phyloP scores from a whole-genome alignment of 2,329 filamentous ascomycete species.

The Ophiostoma fasciatum region DNA sequence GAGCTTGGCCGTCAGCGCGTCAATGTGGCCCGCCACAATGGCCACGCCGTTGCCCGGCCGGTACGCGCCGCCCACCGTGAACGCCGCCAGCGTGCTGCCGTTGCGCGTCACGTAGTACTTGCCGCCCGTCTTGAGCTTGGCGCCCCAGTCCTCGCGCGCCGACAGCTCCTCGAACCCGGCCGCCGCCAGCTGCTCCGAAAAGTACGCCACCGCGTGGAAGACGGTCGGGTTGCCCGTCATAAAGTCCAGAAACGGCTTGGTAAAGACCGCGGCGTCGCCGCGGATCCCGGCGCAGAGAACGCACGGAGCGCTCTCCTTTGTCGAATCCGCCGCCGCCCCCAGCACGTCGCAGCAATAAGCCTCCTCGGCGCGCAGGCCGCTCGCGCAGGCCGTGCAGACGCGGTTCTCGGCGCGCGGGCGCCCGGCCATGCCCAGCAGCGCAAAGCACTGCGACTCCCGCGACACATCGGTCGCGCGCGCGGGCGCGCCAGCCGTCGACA shows the following conservation, averaged over 20 bases:
- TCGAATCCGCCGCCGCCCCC: background rate
- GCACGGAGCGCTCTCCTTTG: constrained; percentile 17
- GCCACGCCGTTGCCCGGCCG: constrained; percentile 22
- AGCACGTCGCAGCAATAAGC: constrained; percentile 4
- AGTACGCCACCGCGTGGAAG: constrained; percentile 75
- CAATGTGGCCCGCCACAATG: constrained; percentile 72
- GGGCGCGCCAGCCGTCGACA: background rate
- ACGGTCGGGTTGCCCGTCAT: constrained; percentile 84
- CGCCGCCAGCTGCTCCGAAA: constrained; percentile 55
- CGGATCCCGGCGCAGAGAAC: constrained; percentile 24
- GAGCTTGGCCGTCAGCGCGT: constrained; percentile 76
- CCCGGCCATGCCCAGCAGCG: constrained; percentile 26
- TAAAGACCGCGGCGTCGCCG: constrained; percentile 48
- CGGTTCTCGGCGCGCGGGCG: constrained; percentile 20
- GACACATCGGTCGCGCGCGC: constrained; percentile 1
- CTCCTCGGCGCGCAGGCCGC: constrained; percentile 16
- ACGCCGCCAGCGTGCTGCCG: constrained; percentile 23
- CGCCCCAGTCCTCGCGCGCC: constrained; percentile 63
- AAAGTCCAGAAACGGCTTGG: constrained; percentile 75
- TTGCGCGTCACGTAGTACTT: constrained; percentile 22
- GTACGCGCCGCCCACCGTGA: constrained; percentile 21
- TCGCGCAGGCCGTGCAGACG: constrained; percentile 25
- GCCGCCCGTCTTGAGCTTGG: constrained; percentile 55
- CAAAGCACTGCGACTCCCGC: constrained; percentile 23
- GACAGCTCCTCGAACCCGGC: constrained; percentile 67